A percentile compares a stretch with the other conserved stretches of the same genome.
Evolutionary conservation across 495 filamentous ascomycete species (phyloP).

Genomic region (Xylaria telfairii): DNA sequence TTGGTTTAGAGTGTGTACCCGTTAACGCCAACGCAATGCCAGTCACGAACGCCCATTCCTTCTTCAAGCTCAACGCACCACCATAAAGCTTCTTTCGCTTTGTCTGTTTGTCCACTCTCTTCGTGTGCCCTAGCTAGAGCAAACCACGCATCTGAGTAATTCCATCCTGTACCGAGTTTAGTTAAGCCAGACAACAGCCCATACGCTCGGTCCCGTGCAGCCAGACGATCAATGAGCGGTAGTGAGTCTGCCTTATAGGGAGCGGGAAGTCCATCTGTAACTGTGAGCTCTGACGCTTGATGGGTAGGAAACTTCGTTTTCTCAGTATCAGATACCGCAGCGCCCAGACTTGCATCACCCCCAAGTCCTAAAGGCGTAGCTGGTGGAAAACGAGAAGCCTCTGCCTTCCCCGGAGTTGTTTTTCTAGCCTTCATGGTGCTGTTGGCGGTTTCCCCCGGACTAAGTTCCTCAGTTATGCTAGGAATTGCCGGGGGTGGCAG

Average conservation of each 20-base stretch:
- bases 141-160: slow-evolving; percentile 93
- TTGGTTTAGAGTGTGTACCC: slow-evolving; percentile 61
- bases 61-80: slow-evolving; percentile 80
- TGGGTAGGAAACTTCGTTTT: slow-evolving; percentile 11
- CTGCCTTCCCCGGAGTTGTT: neutral
- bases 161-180: slow-evolving; percentile 87
- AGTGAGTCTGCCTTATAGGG: slow-evolving; percentile 58
- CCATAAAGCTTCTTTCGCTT: slow-evolving; percentile 79
- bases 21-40: slow-evolving; percentile 59
- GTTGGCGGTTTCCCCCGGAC: slow-evolving; percentile 24
- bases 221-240: slow-evolving; percentile 75
- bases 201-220: slow-evolving; percentile 85
- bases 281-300: slow-evolving; percentile 22
- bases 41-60: slow-evolving; percentile 63
- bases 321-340: slow-evolving; percentile 15
- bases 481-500: slow-evolving; percentile 53
- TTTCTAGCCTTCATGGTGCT: slow-evolving; percentile 27
- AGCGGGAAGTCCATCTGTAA: slow-evolving; percentile 45
- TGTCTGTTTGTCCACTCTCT: slow-evolving; percentile 79
- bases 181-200: slow-evolving; percentile 80
- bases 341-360: slow-evolving; percentile 10
- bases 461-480: slow-evolving; percentile 40
- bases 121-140: slow-evolving; percentile 85
- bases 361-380: slow-evolving; percentile 52
- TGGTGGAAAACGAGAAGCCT: slow-evolving; percentile 32